Base-by-base conservation (phyloP, 495 filamentous ascomycete species). In the Xylaria longipes region DNA sequence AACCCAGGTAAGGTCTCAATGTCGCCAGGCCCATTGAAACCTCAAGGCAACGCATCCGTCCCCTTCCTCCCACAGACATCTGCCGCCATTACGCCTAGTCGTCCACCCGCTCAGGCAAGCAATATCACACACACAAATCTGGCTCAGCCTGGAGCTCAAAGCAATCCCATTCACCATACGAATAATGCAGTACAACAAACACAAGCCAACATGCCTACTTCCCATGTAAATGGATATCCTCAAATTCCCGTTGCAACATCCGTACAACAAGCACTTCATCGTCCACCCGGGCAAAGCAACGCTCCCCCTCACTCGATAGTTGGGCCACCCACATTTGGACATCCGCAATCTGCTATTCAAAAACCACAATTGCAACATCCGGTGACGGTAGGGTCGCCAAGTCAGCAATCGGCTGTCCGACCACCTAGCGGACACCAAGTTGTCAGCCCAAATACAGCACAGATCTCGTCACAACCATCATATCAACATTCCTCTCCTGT, bases 401-500 rank as follows among this genome's bases (percentile, higher is more conserved):
- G 56, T 37, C 66, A 68, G 17, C 50, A 68, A 37, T n/a, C 61
- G 2, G 27, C 33, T n/a, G 4, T 31, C 48, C 63, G 43, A 35
- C 70, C 70, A 15, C 39, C 70, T 1, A 6, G 31, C 3, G 27
- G 27, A 46, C 25, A 68, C 33, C 70, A 72, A 12, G 33, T 14
- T 6, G 14, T 41, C 25, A 65, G 71, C 22, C 12, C 58, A 58
- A 25, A n/a, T 22, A 17, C 46, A n/a, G 71, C 69, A 11, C 69
- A 68, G 50, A 54, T 58, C 14, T 71, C 69, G 17, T 70, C 71
- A 46, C 71, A 72, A 14, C 12, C 54, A 39, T 56, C 73, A 50
- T 57, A 60, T 50, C 70, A 67, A 35, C 27, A 61, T 1, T 17
- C 60, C 17, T 66, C 75, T 54, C 75, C 77, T 46, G 37, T 46